Evolutionary conservation across 495 filamentous ascomycete genomes (phyloP), one percentile per base, ranked within the genome.

Genomic region (Penicillium cosmopolitanum): DNA sequence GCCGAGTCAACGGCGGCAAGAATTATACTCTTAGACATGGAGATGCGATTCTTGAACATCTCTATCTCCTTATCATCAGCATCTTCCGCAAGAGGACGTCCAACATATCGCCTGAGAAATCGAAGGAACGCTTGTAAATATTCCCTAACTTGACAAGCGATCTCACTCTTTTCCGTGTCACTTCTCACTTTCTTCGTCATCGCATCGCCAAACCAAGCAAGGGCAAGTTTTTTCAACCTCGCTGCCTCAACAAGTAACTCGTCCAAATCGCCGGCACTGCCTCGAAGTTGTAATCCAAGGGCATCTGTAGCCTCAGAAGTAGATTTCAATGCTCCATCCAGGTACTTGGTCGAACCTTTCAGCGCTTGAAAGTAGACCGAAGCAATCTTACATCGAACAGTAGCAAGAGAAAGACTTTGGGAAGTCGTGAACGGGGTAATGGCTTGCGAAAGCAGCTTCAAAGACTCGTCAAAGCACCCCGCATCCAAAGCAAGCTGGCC

Each of bases 201-300:
- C 6, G 64, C 48, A 15, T 78, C 73, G 8, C 76, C 75, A 57
- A 89, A 73, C 55, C 85, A 73, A 38, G 74, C 73, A 60, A 87
- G 82, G 0, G 83, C 80, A 16, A 84, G 69, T 63, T 85, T 89
- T 60, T 89, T 83, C 23, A 87, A 77, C 38, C 74, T 78, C 25
- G 83, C 86, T n/a, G 90, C 76, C 57, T 85, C 87, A 13, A 80
- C 72, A 13, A 92, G 68, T 1, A 93, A 74, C 33, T 90, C 87
- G 61, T 92, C 89, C n/a, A 93, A 69, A 54, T 91, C 88, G 11
- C 68, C 66, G 4, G 79, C 69, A 13, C 84, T 87, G 1, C 90
- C 90, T 56, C 85, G 82, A 13, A 92, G 66, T 0, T 84, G 77
- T n/a, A 85, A 75, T 9, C 84, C 81, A 13, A 89, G 56, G 0